A percentile compares a stretch with the other conserved stretches of the same genome.
phyloP scores from a whole-genome alignment of 352 stramenopile species.

The Phytophthora cajani region DNA sequence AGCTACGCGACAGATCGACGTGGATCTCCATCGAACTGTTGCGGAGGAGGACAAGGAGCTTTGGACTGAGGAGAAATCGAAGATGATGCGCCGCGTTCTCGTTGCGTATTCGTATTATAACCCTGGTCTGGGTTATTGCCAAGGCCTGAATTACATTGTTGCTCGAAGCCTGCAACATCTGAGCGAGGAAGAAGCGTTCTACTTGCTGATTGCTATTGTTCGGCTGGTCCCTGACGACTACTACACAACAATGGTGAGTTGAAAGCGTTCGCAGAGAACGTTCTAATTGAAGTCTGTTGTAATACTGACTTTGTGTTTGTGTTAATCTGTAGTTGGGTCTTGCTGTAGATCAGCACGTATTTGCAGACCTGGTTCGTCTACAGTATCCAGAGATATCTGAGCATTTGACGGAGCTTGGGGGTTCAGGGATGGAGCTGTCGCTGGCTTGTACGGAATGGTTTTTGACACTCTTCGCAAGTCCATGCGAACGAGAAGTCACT shows the following conservation, averaged over 20 bases:
- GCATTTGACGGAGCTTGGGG: conserved; percentile 67
- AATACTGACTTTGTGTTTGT: neutral
- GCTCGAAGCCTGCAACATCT: conserved; percentile 73
- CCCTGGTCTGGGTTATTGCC: conserved; percentile 84
- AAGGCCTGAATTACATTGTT: conserved; percentile 91
- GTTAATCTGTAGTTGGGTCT: conserved; percentile 61
- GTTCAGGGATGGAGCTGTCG: conserved; percentile 87
- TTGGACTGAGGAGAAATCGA: conserved; percentile 74
- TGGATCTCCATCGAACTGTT: conserved; percentile 83
- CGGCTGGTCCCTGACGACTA: conserved; percentile 85
- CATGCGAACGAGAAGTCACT: conserved; percentile 74
- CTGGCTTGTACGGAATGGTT: conserved; percentile 91
- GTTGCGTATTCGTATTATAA: conserved; percentile 88
- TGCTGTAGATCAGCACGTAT: conserved; percentile 90
- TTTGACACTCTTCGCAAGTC: conserved; percentile 86
- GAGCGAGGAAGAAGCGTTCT: conserved; percentile 83
- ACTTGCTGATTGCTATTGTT: conserved; percentile 83
- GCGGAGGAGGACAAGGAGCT: conserved; percentile 60
- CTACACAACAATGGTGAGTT: conserved; percentile 86
- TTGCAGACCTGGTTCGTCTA: conserved; percentile 82
- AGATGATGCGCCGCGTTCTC: conserved; percentile 82
- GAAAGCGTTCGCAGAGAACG: neutral
- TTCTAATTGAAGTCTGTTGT: too few species aligned
- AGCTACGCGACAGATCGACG: conserved; percentile 83
- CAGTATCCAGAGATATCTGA: conserved; percentile 77